Evolutionary conservation across 2,329 filamentous ascomycete genomes (phyloP).

Genomic region (Arthrobotrys sinensis): DNA sequence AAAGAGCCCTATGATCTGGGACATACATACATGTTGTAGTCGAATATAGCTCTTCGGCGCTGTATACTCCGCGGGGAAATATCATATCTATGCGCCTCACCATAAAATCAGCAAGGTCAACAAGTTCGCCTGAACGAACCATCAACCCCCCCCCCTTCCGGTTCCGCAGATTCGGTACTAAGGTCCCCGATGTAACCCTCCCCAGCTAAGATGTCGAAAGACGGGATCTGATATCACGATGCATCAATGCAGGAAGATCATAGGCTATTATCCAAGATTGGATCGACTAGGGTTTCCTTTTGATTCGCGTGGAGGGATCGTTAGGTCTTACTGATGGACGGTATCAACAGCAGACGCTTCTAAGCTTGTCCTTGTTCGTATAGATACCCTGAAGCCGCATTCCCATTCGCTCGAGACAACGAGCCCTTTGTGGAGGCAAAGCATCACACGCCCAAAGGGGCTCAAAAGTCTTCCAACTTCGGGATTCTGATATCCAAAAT

Average conservation of each 20-base stretch:
- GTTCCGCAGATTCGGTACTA: slow-evolving; percentile 15
- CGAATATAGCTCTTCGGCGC: slow-evolving; percentile 24
- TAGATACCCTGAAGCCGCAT: not conserved
- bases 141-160: not conserved
- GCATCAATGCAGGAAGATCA: slow-evolving; percentile 43
- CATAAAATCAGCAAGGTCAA: slow-evolving; percentile 2
- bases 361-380: slow-evolving; percentile 18
- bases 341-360: slow-evolving; percentile 12
- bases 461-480: slow-evolving; percentile 10
- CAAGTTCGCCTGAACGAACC: not conserved
- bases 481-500: slow-evolving; percentile 10
- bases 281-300: slow-evolving; percentile 11
- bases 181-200: slow-evolving; percentile 43
- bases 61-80: slow-evolving; percentile 18
- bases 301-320: not conserved
- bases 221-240: slow-evolving; percentile 54
- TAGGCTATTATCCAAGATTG: slow-evolving; percentile 41
- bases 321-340: slow-evolving; percentile 29
- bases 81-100: not conserved
- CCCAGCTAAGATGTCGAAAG: slow-evolving; percentile 11
- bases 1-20: slow-evolving; percentile 21
- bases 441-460: slow-evolving; percentile 26
- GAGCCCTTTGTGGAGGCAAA: slow-evolving; percentile 31
- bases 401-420: slow-evolving; percentile 4
- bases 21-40: slow-evolving; percentile 9